Base-by-base conservation (phyloP, 805 yeast species). In the Monosporozyma unispora region DNA sequence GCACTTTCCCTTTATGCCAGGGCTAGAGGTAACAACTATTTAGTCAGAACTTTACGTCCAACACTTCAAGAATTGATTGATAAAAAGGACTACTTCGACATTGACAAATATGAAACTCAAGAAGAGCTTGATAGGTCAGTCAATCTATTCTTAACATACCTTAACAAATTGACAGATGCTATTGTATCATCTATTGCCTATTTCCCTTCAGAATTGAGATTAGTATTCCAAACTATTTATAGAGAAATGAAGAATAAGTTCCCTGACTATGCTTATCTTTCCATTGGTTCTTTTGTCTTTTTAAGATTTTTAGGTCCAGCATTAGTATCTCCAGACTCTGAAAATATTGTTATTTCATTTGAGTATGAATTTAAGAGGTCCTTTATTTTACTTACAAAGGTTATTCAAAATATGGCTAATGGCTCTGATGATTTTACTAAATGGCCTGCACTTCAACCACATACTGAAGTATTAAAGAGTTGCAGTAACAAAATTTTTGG, bases 271-370 rank as follows among this genome's bases (percentile, higher is more conserved):
- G 74, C 83, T 40, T 70, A 76, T 23, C 72, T 80, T 22, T 85
- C 93, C 0, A 82, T 88, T 27, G 95, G 96, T 0, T 87, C 95
- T 0, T 90, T 85, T 61, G 71, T 89, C 50, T 89, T 90, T 58
- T 71, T 90, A 55, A 70, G 95, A 50, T 80, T 83, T 53, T 73
- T 83, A 52, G 84, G 93, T 61, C 96, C 97, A 12, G 95, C 95
- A 0, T 81, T 89, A 55, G 88, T 89, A n/a, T 79, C 87, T n/a
- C 96, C 96, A 0, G 95, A 87, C 50, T 50, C 68, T 10, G 71
- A 72, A 52, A 60, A 59, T 41, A 60, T 70, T 38, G 60, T 65
- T 25, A 62, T 61, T 14, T 56, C 73, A 61, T 57, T 77, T 14
- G 69, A 68, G 47, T 54, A 64, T 14, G 62, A 59, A 23, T 70